A percentile compares a stretch with the other conserved stretches of the same genome.
Conservation (phyloP, 2,329 filamentous ascomycete genomes). For the Colletotrichum australisinense region DNA sequence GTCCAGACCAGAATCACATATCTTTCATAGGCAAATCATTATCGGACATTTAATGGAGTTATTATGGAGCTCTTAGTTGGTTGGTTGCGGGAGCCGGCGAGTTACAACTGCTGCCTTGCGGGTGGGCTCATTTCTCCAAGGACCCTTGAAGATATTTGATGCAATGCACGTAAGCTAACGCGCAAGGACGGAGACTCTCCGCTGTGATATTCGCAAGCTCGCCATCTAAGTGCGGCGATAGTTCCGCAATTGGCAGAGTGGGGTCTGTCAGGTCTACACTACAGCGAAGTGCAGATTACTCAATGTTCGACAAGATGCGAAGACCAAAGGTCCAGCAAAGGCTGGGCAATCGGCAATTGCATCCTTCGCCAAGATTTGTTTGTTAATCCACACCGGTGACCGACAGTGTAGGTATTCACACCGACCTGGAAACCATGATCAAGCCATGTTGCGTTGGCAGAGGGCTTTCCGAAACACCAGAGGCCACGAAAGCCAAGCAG, state of each 20-base stretch:
- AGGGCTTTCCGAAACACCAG: too few relatives aligned
- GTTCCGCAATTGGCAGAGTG: slow-evolving; percentile 18
- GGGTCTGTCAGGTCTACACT: neutral
- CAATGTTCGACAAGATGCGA: neutral
- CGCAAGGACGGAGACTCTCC: neutral
- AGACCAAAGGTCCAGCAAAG: neutral
- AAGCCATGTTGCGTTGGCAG: neutral
- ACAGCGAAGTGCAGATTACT: too few relatives aligned
- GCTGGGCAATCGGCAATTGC: neutral
- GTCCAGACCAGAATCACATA: slow-evolving; percentile 6
- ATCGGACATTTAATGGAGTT: slow-evolving; percentile 13
- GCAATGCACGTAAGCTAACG: neutral
- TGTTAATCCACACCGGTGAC: neutral
- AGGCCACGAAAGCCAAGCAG: too few relatives aligned
- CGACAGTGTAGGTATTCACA: neutral
- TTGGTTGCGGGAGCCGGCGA: neutral
- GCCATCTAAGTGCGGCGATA: slow-evolving; percentile 13
- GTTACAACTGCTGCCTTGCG: neutral
- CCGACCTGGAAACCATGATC: neutral
- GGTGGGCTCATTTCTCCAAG: neutral
- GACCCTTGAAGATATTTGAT: neutral
- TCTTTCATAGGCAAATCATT: neutral
- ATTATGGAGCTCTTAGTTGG: slow-evolving; percentile 6
- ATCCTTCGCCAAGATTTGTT: neutral
- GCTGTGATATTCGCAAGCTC: neutral